Conservation (phyloP, 2,329 filamentous ascomycete genomes). For the Trichoderma sp. region DNA sequence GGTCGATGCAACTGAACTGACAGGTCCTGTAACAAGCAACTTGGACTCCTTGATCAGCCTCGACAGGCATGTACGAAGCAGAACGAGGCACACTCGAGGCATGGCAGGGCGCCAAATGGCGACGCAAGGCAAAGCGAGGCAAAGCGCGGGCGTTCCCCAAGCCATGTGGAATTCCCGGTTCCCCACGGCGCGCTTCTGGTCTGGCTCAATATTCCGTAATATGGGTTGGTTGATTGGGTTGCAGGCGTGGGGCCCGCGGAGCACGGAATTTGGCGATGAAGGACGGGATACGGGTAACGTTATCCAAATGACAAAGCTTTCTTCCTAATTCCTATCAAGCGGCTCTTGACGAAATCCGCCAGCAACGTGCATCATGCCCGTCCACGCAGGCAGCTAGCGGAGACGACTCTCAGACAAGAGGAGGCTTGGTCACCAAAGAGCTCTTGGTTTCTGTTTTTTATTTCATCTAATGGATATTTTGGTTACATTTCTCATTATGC, state of each 20-base stretch:
- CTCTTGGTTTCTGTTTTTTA: neutral
- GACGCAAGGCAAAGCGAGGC: neutral
- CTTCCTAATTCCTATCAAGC: neutral
- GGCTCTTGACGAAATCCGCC: neutral
- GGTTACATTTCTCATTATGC: neutral
- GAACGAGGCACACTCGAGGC: neutral
- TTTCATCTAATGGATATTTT: neutral
- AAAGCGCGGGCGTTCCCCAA: neutral
- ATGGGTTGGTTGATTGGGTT: constrained; percentile 4
- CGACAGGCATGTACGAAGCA: neutral
- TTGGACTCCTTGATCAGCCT: neutral
- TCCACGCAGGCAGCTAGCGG: neutral
- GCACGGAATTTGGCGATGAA: neutral
- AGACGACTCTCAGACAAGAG: too few relatives aligned
- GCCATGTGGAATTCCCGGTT: constrained; percentile 7
- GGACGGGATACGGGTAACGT: neutral
- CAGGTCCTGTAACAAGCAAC: neutral
- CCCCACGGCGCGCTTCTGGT: neutral
- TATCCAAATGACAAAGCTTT: neutral
- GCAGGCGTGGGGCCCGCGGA: constrained; percentile 8
- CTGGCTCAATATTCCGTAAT: neutral
- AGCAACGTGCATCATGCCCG: neutral
- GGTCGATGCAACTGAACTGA: neutral
- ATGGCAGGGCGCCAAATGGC: neutral
- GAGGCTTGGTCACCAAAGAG: neutral